Evolutionary conservation across 2,329 filamentous ascomycete genomes (phyloP), one percentile per base, ranked within the genome.

Genomic region (Diaporthe vexans): DNA sequence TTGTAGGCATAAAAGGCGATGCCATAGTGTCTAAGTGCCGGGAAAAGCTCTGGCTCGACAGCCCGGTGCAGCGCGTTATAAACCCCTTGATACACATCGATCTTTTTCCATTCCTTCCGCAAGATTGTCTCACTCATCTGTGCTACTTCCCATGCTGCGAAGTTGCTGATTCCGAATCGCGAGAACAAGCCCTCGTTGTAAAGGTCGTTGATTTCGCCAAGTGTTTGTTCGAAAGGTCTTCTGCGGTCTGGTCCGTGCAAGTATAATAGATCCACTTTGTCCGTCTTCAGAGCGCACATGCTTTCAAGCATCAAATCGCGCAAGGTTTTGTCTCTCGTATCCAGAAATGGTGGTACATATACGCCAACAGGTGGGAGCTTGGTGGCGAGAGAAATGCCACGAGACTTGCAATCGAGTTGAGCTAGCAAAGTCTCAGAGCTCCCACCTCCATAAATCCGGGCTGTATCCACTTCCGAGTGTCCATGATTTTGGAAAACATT

Each of bases 381-480:
- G 0, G 86, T 87, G 72, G 83, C 84, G 77, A 87, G 81, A 21
- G 80, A 71, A 26, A 87, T 77, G 24, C 82, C 82, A n/a, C 84
- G 81, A 8, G 79, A 69, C 61, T 84, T 76, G 82, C 83, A 85
- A 33, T 82, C 76, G 15, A 84, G 76, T 17, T 80, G 77, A 9
- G 82, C 86, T 2, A 90, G 83, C 58, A 84, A 83, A 69, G 85
- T 81, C 78, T 94, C 93, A 70, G 93, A 91, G 68, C 88, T 85
- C 65, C 92, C 92, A 40, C 84, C 87, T 57, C 92, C 86, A 77
- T 94, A 94, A 4, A 87, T 81, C 19, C 92, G 88, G 0, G 93
- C 92, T 0, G 92, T 94, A 80, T 94, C 93, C 69, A 94, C 81
- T 78, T 94, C 92, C 78, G 90, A 88, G 83, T 94, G 91, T 24